Evolutionary conservation across 176 grass and related monocot species (phyloP).

Genomic region (Ananas comosus): DNA sequence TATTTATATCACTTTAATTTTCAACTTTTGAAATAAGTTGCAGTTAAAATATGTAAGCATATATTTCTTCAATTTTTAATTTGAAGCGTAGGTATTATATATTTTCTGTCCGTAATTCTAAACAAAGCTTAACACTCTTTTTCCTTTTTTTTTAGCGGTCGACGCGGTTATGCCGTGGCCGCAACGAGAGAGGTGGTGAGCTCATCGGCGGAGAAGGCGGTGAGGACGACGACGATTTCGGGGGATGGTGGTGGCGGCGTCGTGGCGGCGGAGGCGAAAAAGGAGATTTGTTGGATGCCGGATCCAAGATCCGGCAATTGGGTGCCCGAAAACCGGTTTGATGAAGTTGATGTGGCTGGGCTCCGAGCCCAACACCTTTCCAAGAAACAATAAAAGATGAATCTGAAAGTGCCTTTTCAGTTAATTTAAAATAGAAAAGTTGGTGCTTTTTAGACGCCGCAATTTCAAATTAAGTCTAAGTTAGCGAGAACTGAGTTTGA

Average conservation of each 20-base stretch:
- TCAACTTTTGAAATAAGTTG: too few species aligned
- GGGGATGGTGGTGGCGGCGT: neutral
- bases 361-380: conserved; percentile 33
- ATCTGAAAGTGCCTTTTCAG: too few species aligned
- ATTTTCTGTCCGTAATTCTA: too few species aligned
- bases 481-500: too few species aligned
- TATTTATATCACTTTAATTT: too few species aligned
- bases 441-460: too few species aligned
- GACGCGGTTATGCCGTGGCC: conserved; percentile 11
- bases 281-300: conserved; percentile 56
- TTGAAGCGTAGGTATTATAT: too few species aligned
- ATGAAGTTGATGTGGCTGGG: conserved; percentile 28
- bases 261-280: neutral
- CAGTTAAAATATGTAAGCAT: too few species aligned
- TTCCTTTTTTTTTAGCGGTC: neutral
- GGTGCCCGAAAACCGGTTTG: conserved; percentile 52
- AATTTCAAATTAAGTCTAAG: too few species aligned
- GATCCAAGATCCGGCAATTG: conserved; percentile 56
- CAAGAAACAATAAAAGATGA: conserved; percentile 21
- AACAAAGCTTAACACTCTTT: too few species aligned
- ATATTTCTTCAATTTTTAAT: too few species aligned
- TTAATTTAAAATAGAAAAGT: too few species aligned
- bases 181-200: neutral
- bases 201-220: neutral
- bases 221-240: neutral